phyloP scores from a whole-genome alignment of 148 eudicot genomes.

The Rhododendron ferrugineum region DNA sequence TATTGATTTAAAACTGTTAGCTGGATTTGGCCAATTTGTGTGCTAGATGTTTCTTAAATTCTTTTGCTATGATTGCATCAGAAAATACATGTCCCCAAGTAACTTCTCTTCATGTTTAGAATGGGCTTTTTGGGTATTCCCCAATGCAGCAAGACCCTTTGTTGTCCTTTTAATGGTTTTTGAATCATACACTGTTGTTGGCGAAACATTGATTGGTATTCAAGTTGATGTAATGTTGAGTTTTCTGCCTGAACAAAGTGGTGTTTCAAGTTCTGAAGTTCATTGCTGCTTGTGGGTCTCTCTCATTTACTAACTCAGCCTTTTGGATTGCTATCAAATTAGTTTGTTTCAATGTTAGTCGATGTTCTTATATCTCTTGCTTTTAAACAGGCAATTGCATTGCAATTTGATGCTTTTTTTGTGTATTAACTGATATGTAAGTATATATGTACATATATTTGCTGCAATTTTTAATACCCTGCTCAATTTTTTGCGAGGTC shows the following conservation, averaged over 20 bases:
- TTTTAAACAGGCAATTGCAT: background rate
- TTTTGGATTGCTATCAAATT: background rate
- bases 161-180: background rate
- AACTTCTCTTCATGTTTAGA: background rate
- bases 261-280: background rate
- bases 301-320: background rate
- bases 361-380: background rate
- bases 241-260: background rate
- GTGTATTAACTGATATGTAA: background rate
- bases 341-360: background rate
- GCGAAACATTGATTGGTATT: background rate
- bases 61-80: background rate
- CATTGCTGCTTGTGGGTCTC: background rate
- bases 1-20: background rate
- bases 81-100: background rate
- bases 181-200: background rate
- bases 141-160: background rate
- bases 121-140: background rate
- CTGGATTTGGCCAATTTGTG: background rate
- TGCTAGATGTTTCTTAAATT: background rate
- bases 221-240: background rate
- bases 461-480: background rate
- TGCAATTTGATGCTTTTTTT: background rate
- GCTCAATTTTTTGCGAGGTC: background rate
- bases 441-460: too few species aligned